Conservation (phyloP, 192 early-diverging fungal species). For the Backusella morwellensis region DNA sequence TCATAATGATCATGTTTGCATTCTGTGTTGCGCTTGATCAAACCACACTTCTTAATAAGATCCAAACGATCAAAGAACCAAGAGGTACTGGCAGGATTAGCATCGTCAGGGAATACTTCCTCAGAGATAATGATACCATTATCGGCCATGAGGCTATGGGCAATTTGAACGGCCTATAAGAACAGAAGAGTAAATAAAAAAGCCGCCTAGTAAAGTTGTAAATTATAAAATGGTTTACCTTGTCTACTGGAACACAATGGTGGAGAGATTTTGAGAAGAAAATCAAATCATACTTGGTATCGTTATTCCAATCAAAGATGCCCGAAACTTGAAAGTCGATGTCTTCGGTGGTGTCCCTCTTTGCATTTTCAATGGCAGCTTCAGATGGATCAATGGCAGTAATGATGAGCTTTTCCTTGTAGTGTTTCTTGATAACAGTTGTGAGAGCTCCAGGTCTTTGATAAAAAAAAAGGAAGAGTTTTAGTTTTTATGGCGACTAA, state of each 20-base stretch:
- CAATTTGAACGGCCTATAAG: constrained; percentile 6
- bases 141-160: background rate
- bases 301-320: constrained; percentile 3
- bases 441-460: constrained; percentile 8
- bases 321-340: background rate
- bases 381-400: constrained; percentile 9
- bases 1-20: background rate
- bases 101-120: background rate
- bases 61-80: constrained; percentile 21
- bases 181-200: background rate
- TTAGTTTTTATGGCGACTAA: background rate
- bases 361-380: background rate
- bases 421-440: background rate
- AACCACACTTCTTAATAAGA: background rate
- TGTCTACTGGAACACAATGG: constrained; percentile 14
- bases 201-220: background rate
- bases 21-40: background rate
- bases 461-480: background rate
- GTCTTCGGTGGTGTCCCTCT: background rate
- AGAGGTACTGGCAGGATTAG: background rate
- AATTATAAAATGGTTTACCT: background rate
- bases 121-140: constrained; percentile 11
- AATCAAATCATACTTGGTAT: constrained; percentile 13
- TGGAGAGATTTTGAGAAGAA: constrained; percentile 24
- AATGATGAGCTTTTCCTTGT: background rate